Evolutionary conservation across 202 grass and related monocot species (phyloP), one percentile per base, ranked within the genome.

Genomic region (Setaria italica): DNA sequence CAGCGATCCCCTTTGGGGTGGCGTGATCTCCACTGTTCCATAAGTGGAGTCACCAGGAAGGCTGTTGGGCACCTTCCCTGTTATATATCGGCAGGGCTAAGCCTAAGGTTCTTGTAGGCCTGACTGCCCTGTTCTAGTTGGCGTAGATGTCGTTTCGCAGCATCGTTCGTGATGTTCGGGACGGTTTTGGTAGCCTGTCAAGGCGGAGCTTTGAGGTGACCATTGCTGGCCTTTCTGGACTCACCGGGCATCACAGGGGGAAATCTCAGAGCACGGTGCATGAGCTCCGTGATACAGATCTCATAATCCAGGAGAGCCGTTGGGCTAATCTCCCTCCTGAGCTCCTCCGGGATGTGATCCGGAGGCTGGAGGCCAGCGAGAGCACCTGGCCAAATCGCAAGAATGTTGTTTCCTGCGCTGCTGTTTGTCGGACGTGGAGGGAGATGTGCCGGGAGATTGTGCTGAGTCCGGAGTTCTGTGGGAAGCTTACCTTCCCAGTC

Each of bases 371-470:
- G 80, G 82, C 79, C 2, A 99, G 94, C 12, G 94, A 99, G 80
- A 91, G 87, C 81, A 91, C 86, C 45, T 99, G 97, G 97, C 97
- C 97, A 6, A 76, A 92, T 15, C 92, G 97, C 33, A 94, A 88
- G 74, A 8, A 99, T 64, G 92, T 99, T 9, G 94, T 99, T 62
- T 90, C 92, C 58, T 99, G 97, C 3, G 94, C 97, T 37, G 94
- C 94, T 6, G 97, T 99, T 35, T 99, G 97, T 5, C 87, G 85
- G 55, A 88, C 92, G 2, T 99, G 97, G 97, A 94, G 92, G 85
- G 94, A 93, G 76, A 94, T 97, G 88, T 99, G 97, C 86, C 89
- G 87, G 59, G 97, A 99, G 87, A 92, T 97, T 45, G 97, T 99
- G 58, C 80, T 82, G 39, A 92, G 84, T 80, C 97, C 97, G 1